Evolutionary conservation across 371 early-diverging fungal species (phyloP), one percentile per base, ranked within the genome.

Genomic region (Dinochytrium kinnereticum): DNA sequence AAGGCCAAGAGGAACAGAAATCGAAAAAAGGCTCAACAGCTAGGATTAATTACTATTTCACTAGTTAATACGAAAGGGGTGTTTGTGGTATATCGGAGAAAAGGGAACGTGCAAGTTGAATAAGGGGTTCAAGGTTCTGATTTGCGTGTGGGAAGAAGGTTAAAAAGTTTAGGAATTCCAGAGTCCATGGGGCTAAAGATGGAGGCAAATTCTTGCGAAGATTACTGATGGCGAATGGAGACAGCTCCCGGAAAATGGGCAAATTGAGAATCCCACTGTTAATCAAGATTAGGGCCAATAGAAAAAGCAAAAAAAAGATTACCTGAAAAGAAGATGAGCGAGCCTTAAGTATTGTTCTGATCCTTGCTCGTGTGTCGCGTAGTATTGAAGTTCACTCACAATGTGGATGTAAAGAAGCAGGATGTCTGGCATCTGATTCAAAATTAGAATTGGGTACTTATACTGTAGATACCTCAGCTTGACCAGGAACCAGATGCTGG

Each of bases 331-430:
- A n/a, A 91, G 71, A 34, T 82, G 82, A 0, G 90, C 91, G 44
- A 91, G 74, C 66, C 87, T 87, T 49, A 90, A 80, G 78, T 86
- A 91, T 67, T 83, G 84, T 51, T 90, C 90, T 0, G 87, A 81
- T 1, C 90, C 89, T 50, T 86, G 83, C 72, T 91, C 90, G 59
- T 89, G 85, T 1, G 92, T 91, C 28, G 87, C 89, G 77, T 86
- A 90, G 61, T 89, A 88, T 28, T 89, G 83, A 30, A 91, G 77
- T 69, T 91, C 90, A 76, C 91, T 91, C 1, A 90, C 86, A 73
- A 91, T 85, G 71, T 89, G 90, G n/a, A 79, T 77, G 72, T 89
- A 91, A 91, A 90, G 51, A 81, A 85, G 17, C 17, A 37, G 33
- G 68, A 36, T 49, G 68, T 0, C 69, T 28, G 19, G 39, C 5